Base-by-base conservation (phyloP, 495 filamentous ascomycete species). In the Hypoxylon fragiforme region DNA sequence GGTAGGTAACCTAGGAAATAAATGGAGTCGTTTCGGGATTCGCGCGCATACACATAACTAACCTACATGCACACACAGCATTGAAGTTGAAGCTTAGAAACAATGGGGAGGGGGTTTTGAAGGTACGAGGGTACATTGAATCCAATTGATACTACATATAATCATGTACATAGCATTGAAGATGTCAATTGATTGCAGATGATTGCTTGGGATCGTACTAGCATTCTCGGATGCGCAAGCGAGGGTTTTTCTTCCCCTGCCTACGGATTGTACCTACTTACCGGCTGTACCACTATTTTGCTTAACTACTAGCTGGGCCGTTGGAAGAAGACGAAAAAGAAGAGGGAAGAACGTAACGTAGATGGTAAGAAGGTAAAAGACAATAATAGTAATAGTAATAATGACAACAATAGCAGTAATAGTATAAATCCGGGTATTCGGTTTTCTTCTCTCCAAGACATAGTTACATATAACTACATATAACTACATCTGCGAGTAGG, bases 221-320 rank as follows among this genome's bases (percentile, higher is more conserved):
- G 57, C 57, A 56, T 61, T 41, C 44, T 4, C 57, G 57, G 57
- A 61, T 61, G 51, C 51, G 57, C 57, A 56, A n/a, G 31, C 42
- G 57, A 61, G 46, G 46, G 35, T 41, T 43, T 52, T 52, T 45
- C 57, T 52, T 52, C 50, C 57, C 50, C 49, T 39, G 30, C 21
- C 50, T 46, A 48, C 46, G 42, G 42, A 42, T 43, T 54, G 42
- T 37, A 47, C 38, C 21, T 28, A n/a, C 34, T 21, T 32, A 45
- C 54, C 54, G 54, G 46, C 57, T 61, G 57, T 51, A 61, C 48
- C 45, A 55, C 46, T 61, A 61, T n/a, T n/a, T n/a, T n/a, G n/a
- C 57, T 51, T 56, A 44, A 60, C 40, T 45, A 36, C n/a, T n/a
- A n/a, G n/a, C n/a, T n/a, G n/a, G n/a, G n/a, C n/a, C n/a, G n/a